Evolutionary conservation across 2,329 filamentous ascomycete species (phyloP), one percentile per base, ranked within the genome.

Genomic region (Huntiella savannae): DNA sequence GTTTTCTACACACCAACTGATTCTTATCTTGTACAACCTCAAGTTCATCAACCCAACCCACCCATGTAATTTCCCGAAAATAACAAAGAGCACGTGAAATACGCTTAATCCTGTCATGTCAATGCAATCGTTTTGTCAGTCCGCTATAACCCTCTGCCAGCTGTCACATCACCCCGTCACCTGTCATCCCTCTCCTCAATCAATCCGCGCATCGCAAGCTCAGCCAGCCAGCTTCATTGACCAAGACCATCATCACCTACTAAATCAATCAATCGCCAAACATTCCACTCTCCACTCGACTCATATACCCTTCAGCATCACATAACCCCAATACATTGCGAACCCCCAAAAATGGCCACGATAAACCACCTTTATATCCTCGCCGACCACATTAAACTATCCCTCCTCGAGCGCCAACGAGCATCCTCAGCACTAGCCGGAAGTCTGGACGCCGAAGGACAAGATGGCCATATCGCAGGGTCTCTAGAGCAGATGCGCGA

Each of bases 331-430:
- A 7, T 10, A 28, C 22, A 28, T 6, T 6, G 16, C n/a, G 35
- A 37, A 13, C 16, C 15, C 15, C 15, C 15, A 15, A 15, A 38
- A 12, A 58, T 73, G 70, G 64, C 69, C 52, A 77, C 71, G 54
- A 63, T 72, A 35, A 77, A 76, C 57, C 87, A 95, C 62, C 79
- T 96, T 54, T 85, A 87, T 60, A 79, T 96, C 46, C 76, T 96
- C 49, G 85, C 87, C 57, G 91, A 98, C 65, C 88, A 96, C 63
- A 83, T 96, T 69, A 95, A 96, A 64, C 75, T 96, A 51, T 94
- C 87, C 11, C 72, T 98, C 12, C 77, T 96, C 19, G 91, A 96
- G 66, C 78, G 88, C 49, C 80, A 93, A 64, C 79, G 88, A 49
- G 85, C 87, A 42, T 45, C 47, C 6, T 46, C 43, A 6, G 39